These are phyloP conservation scores for Hirsutella thompsonii DNA, from an alignment of 2,329 filamentous ascomycete genomes.

Conservation along the genomic window DNA sequence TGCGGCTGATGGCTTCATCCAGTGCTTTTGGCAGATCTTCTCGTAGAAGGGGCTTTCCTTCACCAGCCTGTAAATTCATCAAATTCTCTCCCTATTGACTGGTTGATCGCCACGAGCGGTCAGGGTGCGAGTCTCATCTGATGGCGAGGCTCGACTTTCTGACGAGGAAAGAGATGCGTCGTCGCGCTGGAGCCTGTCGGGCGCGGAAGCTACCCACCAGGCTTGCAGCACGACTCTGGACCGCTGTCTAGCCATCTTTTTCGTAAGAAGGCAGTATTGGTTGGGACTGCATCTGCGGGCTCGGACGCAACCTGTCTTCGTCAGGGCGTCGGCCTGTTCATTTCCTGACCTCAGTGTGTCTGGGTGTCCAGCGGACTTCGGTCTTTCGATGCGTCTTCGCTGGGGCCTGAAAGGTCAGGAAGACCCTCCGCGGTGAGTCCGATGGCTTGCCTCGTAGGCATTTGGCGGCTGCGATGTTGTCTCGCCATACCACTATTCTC, in stretches of 20 bases:
- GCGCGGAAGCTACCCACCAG: constrained; percentile 2
- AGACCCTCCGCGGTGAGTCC: constrained; percentile 7
- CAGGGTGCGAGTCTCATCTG: constrained; percentile 2
- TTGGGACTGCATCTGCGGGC: constrained; percentile 1
- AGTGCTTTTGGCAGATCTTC: constrained; percentile 5
- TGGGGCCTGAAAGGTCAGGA: constrained; percentile 5
- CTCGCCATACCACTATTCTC: constrained; percentile 7
- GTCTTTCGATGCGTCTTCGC: constrained; percentile 1
- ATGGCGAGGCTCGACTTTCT: neutral
- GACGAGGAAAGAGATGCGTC: constrained; percentile 1
- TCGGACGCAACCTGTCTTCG: constrained; percentile 4
- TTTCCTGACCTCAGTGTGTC: constrained; percentile 5
- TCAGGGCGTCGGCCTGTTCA: constrained; percentile 4
- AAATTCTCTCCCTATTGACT: constrained; percentile 5
- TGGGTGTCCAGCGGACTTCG: constrained; percentile 3
- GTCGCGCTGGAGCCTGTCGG: constrained; percentile 1
- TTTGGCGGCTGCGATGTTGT: constrained; percentile 6
- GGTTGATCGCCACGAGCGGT: constrained; percentile 1
- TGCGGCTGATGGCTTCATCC: neutral
- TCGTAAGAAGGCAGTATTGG: constrained; percentile 1
- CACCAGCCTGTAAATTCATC: neutral
- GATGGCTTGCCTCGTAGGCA: constrained; percentile 6
- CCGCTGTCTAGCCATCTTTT: constrained; percentile 2
- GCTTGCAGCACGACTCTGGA: constrained; percentile 1
- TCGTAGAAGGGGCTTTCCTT: constrained; percentile 5